These are phyloP conservation scores for Hortaea werneckii DNA, from an alignment of 2,329 filamentous ascomycete genomes.

Conservation along the genomic window DNA sequence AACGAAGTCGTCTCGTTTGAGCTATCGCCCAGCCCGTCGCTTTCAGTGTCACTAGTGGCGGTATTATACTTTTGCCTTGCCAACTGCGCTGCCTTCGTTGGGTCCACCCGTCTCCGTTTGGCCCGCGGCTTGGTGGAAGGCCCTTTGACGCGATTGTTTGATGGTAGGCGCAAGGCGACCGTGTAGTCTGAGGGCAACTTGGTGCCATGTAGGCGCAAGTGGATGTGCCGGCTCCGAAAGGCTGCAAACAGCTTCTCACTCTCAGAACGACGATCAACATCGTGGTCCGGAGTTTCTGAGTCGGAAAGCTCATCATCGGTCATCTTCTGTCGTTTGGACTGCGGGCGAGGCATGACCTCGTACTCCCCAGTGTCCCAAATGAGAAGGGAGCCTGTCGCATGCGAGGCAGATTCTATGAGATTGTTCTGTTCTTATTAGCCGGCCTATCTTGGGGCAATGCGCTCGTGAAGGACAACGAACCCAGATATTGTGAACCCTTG, in stretches of 20 bases:
- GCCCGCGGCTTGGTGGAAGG: conserved; percentile 19
- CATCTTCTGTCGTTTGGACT: conserved; percentile 10
- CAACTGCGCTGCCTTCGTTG: conserved; percentile 6
- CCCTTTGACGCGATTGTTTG: conserved; percentile 21
- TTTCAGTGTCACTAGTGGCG: conserved; percentile 13
- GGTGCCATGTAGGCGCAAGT: conserved; percentile 32
- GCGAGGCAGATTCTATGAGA: conserved; percentile 34
- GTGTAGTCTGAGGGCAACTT: conserved; percentile 31
- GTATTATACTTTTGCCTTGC: conserved; percentile 1
- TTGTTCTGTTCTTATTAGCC: conserved; percentile 29
- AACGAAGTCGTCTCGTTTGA: not conserved
- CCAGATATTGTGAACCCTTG: conserved; percentile 35
- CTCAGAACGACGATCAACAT: conserved; percentile 10
- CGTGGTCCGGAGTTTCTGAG: conserved; percentile 8
- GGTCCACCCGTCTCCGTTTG: conserved; percentile 19
- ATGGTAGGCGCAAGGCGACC: conserved; percentile 29
- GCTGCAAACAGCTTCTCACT: conserved; percentile 29
- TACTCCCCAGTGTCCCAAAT: conserved; percentile 40
- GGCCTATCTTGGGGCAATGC: too few relatives aligned
- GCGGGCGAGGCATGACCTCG: conserved; percentile 23
- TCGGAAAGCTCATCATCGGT: conserved; percentile 27
- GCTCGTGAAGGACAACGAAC: conserved; percentile 11
- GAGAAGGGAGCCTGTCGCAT: conserved; percentile 33
- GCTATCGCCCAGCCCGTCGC: conserved; percentile 4
- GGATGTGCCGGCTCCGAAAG: conserved; percentile 30